These are phyloP conservation scores for Metschnikowia cerradonensis DNA, from an alignment of 805 yeast species.

Conservation along the genomic window DNA sequence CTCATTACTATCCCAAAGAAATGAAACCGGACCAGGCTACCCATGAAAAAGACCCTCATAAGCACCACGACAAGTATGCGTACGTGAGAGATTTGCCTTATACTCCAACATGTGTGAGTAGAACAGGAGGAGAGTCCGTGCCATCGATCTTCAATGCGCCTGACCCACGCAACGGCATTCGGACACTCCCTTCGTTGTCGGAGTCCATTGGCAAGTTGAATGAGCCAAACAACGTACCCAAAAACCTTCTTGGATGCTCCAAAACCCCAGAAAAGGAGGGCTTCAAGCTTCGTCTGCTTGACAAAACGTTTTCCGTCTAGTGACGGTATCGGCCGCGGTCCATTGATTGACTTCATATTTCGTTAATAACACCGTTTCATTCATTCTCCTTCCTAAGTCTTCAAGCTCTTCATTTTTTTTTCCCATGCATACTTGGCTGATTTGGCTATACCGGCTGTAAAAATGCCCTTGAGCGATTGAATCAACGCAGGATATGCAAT, in stretches of 20 bases:
- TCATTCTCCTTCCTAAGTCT: not conserved
- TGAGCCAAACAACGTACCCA: not conserved
- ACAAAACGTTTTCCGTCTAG: constrained; percentile 3
- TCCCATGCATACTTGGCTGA: constrained; percentile 73
- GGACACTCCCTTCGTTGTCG: constrained; percentile 4
- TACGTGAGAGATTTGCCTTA: not conserved
- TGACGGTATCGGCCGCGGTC: not conserved
- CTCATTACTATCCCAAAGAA: not conserved
- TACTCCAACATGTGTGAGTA: not conserved
- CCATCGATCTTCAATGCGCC: not conserved
- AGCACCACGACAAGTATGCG: not conserved
- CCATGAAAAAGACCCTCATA: not conserved
- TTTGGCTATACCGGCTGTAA: constrained; percentile 79
- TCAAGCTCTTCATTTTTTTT: constrained; percentile 40
- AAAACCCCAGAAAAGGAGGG: constrained; percentile 1
- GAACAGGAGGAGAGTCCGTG: not conserved
- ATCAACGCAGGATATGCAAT: constrained; percentile 63
- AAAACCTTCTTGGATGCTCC: constrained; percentile 1
- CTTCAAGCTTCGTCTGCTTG: constrained; percentile 3
- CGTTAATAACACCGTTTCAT: too few species aligned
- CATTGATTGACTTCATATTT: too few species aligned
- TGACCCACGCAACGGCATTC: not conserved
- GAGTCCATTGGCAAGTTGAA: not conserved
- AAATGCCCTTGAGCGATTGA: constrained; percentile 78
- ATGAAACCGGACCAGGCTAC: not conserved